Conservation (phyloP, 768 basidiomycete genomes). For the Leucosporidium creatinivorum region DNA sequence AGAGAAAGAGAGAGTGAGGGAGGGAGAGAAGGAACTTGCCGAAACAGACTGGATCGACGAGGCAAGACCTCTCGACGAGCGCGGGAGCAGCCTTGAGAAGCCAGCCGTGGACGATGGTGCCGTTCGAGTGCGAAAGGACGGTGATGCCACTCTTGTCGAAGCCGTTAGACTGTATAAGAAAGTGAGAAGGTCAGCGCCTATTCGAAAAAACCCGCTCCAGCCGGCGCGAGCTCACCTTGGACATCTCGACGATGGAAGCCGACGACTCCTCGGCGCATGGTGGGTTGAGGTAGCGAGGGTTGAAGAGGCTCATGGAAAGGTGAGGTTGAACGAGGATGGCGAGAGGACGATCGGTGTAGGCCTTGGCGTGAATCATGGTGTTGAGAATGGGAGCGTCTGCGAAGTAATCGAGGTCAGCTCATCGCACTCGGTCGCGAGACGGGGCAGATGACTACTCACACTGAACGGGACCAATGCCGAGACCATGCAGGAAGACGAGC, state of each 20-base stretch:
- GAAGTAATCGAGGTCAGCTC: neutral
- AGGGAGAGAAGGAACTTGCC: conserved; percentile 40
- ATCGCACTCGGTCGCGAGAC: no score
- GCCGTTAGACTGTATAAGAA: conserved; percentile 45
- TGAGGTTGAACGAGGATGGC: conserved; percentile 73
- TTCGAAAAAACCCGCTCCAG: no score
- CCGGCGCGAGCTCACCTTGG: neutral
- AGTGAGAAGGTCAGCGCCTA: conserved; percentile 47
- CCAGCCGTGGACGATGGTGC: conserved; percentile 72
- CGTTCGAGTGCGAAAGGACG: conserved; percentile 76
- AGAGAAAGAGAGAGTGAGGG: no score
- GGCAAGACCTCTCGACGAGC: conserved; percentile 66
- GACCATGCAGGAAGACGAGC: conserved; percentile 82
- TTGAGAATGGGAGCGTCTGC: conserved; percentile 3
- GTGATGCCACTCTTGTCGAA: conserved; percentile 53
- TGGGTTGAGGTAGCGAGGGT: conserved; percentile 63
- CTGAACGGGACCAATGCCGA: conserved; percentile 64
- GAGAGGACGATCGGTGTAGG: conserved; percentile 63
- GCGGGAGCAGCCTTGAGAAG: conserved; percentile 68
- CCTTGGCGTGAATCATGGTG: conserved; percentile 52
- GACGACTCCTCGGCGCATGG: conserved; percentile 38
- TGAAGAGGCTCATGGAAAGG: conserved; percentile 75
- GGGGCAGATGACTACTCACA: conserved; percentile 35
- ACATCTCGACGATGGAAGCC: neutral
- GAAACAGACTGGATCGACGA: conserved; percentile 62